Evolutionary conservation across 805 yeast genomes (phyloP).

Genomic region (Starmerella tilneyi): DNA sequence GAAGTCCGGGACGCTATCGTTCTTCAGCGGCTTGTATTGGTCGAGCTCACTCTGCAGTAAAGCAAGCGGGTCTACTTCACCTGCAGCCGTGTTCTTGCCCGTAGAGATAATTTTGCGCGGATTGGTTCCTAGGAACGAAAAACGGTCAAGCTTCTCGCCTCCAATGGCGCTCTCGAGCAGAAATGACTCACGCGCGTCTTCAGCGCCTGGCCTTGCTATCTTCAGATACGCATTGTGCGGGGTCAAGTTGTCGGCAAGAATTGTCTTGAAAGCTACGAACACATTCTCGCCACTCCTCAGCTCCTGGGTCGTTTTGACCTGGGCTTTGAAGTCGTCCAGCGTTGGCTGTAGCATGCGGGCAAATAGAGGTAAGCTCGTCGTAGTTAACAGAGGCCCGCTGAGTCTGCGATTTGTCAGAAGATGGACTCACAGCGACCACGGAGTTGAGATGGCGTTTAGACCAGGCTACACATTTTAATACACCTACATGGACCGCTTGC

Average conservation of each 20-base stretch:
- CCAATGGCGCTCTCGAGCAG: constrained; percentile 80
- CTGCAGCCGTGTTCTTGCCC: constrained; percentile 51
- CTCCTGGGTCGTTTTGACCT: constrained; percentile 29
- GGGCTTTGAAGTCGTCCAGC: constrained; percentile 37
- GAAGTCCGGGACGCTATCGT: constrained; percentile 69
- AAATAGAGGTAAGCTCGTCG: background rate
- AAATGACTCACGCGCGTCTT: constrained; percentile 52
- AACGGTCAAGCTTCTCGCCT: constrained; percentile 82
- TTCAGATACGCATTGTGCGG: constrained; percentile 87
- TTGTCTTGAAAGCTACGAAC: constrained; percentile 68
- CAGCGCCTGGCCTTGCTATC: constrained; percentile 53
- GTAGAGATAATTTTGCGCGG: constrained; percentile 78
- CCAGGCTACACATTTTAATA: too few species aligned
- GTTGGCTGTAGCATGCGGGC: constrained; percentile 40
- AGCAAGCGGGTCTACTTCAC: constrained; percentile 68
- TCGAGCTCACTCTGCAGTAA: constrained; percentile 65
- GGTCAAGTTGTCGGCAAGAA: constrained; percentile 67
- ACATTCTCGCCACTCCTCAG: constrained; percentile 42
- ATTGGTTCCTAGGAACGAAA: constrained; percentile 77
- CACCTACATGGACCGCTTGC: too few species aligned
- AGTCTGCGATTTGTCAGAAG: constrained; percentile 1
- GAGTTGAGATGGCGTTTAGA: too few species aligned
- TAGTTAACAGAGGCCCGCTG: background rate
- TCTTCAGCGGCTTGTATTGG: constrained; percentile 53
- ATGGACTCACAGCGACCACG: too few species aligned